Percentiles rank a stretch among this genome's conserved stretches.
These are phyloP conservation scores for Medicago ruthenica DNA, from an alignment of 306 rosid genomes.

Conservation along the genomic window DNA sequence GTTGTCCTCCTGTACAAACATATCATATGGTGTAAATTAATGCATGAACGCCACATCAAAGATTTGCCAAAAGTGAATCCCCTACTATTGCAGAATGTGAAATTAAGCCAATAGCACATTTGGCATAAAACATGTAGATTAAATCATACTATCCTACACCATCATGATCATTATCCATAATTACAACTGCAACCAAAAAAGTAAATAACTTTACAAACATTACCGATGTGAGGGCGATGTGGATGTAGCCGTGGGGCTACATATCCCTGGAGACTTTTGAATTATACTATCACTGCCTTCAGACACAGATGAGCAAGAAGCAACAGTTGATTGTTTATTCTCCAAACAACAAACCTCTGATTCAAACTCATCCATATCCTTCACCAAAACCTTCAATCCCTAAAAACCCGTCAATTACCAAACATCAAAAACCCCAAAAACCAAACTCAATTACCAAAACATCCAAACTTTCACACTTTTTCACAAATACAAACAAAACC, in stretches of 20 bases:
- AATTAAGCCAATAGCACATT: conserved; percentile 26
- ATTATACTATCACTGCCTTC: conserved; percentile 78
- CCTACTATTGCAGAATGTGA: conserved; percentile 27
- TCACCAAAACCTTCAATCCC: conserved; percentile 49
- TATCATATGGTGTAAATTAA: conserved; percentile 26
- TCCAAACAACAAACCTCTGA: conserved; percentile 76
- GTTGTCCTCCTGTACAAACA: conserved; percentile 76
- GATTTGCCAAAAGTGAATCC: conserved; percentile 6
- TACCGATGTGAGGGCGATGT: conserved; percentile 69
- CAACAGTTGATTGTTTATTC: conserved; percentile 88
- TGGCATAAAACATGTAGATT: too few relatives aligned
- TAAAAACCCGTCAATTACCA: conserved; percentile 54
- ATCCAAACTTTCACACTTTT: conserved; percentile 43
- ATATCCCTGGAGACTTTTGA: conserved; percentile 71
- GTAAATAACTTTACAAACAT: conserved; percentile 36
- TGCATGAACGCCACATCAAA: conserved; percentile 25
- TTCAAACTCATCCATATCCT: conserved; percentile 69
- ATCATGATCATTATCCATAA: conserved; percentile 13
- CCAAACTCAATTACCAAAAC: conserved; percentile 41
- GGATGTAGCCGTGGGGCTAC: conserved; percentile 71
- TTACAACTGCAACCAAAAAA: conserved; percentile 28
- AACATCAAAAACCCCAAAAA: conserved; percentile 38
- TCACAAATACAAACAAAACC: conserved; percentile 49
- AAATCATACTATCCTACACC: too few relatives aligned
- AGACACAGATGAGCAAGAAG: conserved; percentile 81